A percentile compares a stretch with the other conserved stretches of the same genome.
Conservation (phyloP, 306 rosid genomes). For the Begonia fuchsioides region DNA sequence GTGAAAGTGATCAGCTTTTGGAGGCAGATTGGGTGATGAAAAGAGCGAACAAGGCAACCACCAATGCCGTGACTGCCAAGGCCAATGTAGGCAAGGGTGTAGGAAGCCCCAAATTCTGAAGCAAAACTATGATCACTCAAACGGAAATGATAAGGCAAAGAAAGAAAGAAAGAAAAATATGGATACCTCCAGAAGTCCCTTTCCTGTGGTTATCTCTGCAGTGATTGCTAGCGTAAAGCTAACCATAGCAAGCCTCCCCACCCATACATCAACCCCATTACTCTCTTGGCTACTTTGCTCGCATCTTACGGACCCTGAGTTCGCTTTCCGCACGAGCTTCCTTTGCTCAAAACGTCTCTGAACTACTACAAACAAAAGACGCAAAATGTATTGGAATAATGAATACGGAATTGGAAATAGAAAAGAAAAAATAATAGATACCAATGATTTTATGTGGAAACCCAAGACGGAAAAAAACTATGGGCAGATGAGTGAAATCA, state of each 20-base stretch:
- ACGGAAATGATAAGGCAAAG: conserved; percentile 4
- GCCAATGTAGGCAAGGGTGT: conserved; percentile 70
- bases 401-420: too few species aligned
- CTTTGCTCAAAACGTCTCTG: conserved; percentile 23
- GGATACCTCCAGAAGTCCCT: conserved; percentile 83
- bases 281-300: conserved; percentile 50
- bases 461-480: too few species aligned
- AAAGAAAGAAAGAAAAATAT: not conserved
- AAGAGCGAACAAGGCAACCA: conserved; percentile 66
- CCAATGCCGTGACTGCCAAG: conserved; percentile 70
- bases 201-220: conserved; percentile 75
- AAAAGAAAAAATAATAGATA: too few species aligned
- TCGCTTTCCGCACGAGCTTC: conserved; percentile 25
- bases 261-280: conserved; percentile 63
- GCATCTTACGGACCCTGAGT: conserved; percentile 44
- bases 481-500: too few species aligned
- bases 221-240: conserved; percentile 66
- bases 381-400: too few species aligned
- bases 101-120: conserved; percentile 75
- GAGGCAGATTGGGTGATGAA: conserved; percentile 94
- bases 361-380: conserved; percentile 26
- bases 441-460: too few species aligned
- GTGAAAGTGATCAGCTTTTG: conserved; percentile 25
- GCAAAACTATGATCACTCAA: not conserved
- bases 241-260: conserved; percentile 75